These are phyloP conservation scores for Tetracentron sinense DNA, from an alignment of 164 flowering plant genomes.

Conservation along the genomic window DNA sequence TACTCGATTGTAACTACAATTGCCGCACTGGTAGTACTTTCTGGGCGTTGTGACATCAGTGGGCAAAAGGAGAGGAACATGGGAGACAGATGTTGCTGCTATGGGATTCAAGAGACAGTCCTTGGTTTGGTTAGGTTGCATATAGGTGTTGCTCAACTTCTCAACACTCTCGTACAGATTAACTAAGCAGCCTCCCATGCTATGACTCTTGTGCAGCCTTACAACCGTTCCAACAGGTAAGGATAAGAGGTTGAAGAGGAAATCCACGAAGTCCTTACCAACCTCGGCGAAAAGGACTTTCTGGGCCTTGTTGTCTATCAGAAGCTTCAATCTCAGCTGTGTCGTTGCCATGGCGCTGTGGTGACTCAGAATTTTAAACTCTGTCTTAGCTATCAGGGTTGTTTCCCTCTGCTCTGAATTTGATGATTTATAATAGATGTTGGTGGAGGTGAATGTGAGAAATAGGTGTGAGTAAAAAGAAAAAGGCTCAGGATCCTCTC, in stretches of 20 bases:
- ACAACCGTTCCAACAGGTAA: not conserved
- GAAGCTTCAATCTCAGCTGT: conserved; percentile 6
- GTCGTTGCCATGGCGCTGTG: not conserved
- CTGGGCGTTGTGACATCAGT: not conserved
- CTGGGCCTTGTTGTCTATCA: not conserved
- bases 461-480: too few species aligned
- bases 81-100: not conserved
- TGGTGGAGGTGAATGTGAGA: too few species aligned
- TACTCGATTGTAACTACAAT: too few species aligned
- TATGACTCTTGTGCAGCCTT: not conserved
- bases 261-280: conserved; percentile 5
- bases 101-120: conserved; percentile 14
- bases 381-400: too few species aligned
- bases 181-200: not conserved
- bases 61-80: conserved; percentile 2
- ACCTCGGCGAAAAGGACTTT: conserved; percentile 10
- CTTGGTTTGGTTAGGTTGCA: conserved; percentile 6
- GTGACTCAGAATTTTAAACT: too few species aligned
- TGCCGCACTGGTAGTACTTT: too few species aligned
- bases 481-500: too few species aligned
- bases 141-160: too few species aligned
- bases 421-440: too few species aligned
- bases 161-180: too few species aligned
- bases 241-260: not conserved
- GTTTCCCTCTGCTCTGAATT: too few species aligned